Evolutionary conservation across 2,329 filamentous ascomycete species (phyloP).

Genomic region (Colletotrichum aenigma): DNA sequence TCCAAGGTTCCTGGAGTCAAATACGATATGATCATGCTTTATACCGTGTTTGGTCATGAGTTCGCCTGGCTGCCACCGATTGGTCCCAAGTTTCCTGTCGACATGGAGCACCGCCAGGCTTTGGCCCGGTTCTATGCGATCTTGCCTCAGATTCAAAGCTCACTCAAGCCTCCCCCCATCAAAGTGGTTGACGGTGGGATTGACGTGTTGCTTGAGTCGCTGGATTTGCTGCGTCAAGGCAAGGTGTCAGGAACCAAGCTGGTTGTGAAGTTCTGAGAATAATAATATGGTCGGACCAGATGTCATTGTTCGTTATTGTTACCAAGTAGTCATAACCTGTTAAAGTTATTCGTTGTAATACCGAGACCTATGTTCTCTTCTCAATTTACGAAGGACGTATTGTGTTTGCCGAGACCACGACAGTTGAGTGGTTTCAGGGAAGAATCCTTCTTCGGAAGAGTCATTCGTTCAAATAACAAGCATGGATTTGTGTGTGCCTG

Average conservation of each 20-base stretch:
- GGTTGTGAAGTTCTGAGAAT: conserved; percentile 12
- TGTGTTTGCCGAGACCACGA: neutral
- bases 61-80: conserved; percentile 30
- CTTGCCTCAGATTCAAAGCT: conserved; percentile 16
- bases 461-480: neutral
- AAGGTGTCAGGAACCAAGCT: conserved; percentile 27
- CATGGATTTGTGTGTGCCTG: neutral
- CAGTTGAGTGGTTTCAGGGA: neutral
- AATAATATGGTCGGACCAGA: neutral
- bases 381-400: neutral
- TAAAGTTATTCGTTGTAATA: neutral
- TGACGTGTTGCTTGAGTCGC: conserved; percentile 9
- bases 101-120: conserved; percentile 23
- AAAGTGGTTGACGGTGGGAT: conserved; percentile 19
- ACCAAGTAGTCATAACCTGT: neutral
- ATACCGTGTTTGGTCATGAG: conserved; percentile 25
- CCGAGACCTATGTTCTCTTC: neutral
- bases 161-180: conserved; percentile 24
- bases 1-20: conserved; percentile 22
- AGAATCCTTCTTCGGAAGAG: neutral
- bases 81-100: conserved; percentile 32
- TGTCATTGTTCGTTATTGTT: neutral
- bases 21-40: conserved; percentile 27
- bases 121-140: conserved; percentile 24
- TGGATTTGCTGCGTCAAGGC: conserved; percentile 23